Percentiles rank a stretch among this genome's conserved stretches.
Conservation (phyloP, 2,329 filamentous ascomycete genomes). For the Didymella lethalis region DNA sequence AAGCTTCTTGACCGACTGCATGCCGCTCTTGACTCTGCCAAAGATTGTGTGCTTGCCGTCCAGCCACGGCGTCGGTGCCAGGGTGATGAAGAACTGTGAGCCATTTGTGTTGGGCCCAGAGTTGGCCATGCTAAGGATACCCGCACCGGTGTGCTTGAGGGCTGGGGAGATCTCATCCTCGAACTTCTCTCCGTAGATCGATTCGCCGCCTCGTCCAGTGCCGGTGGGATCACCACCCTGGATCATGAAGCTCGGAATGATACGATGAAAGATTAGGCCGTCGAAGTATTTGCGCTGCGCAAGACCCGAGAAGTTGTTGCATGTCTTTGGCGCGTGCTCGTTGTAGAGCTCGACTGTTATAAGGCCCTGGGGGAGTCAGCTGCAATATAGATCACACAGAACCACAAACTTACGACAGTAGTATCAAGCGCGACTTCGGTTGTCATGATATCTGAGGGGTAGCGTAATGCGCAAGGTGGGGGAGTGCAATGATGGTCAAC, state of each 20-base stretch:
- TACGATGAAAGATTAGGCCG: constrained; percentile 84
- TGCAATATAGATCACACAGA: too few species aligned
- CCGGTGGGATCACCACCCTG: constrained; percentile 95
- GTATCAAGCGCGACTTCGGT: constrained; percentile 84
- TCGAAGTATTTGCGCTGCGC: constrained; percentile 87
- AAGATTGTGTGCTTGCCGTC: constrained; percentile 99
- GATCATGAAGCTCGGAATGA: constrained; percentile 96
- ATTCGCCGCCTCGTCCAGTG: constrained; percentile 85
- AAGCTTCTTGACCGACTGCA: constrained; percentile 86
- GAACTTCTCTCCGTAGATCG: constrained; percentile 93
- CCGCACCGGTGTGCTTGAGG: constrained; percentile 91
- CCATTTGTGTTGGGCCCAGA: constrained; percentile 92
- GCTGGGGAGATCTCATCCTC: constrained; percentile 83
- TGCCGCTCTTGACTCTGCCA: constrained; percentile 83
- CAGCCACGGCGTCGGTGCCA: constrained; percentile 93
- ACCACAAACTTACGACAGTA: constrained; percentile 70
- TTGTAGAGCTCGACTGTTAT: constrained; percentile 91
- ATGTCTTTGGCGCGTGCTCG: constrained; percentile 85
- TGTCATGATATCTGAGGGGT: constrained; percentile 35
- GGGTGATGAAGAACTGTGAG: constrained; percentile 93
- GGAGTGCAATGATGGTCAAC: constrained; percentile 34
- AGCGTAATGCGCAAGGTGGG: constrained; percentile 1
- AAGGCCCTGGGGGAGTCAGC: constrained; percentile 66
- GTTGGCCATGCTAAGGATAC: constrained; percentile 97
- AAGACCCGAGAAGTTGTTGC: constrained; percentile 86